phyloP scores from a whole-genome alignment of 768 basidiomycete genomes.

The Boletus tomentosulus region DNA sequence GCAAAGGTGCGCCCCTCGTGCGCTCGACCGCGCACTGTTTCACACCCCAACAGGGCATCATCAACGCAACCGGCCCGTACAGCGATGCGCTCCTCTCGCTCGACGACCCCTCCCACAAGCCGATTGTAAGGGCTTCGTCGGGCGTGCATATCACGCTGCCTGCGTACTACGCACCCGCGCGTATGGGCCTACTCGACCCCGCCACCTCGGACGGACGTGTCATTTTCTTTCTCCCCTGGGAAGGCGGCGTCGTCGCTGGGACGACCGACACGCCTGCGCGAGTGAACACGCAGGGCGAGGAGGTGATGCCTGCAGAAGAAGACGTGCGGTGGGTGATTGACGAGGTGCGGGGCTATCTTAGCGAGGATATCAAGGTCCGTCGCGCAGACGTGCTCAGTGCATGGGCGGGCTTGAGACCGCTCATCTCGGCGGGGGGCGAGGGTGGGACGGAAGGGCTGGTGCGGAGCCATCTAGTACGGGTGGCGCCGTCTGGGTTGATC shows the following conservation, averaged over 20 bases:
- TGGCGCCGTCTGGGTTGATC: constrained; percentile 74
- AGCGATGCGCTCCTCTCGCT: constrained; percentile 79
- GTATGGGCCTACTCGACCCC: constrained; percentile 94
- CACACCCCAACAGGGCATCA: constrained; percentile 55
- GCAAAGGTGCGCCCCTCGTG: constrained; percentile 52
- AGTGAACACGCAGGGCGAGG: constrained; percentile 49
- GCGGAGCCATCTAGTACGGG: constrained; percentile 88
- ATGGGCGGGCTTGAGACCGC: constrained; percentile 88
- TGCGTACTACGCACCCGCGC: constrained; percentile 92
- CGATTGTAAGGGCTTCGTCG: constrained; percentile 89
- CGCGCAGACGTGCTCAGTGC: constrained; percentile 93
- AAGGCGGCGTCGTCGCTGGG: constrained; percentile 95
- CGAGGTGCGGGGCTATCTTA: constrained; percentile 85
- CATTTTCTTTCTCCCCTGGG: constrained; percentile 99
- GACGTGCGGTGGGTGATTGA: constrained; percentile 97
- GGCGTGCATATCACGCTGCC: constrained; percentile 97
- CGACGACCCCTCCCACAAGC: constrained; percentile 70
- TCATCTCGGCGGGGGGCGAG: constrained; percentile 77
- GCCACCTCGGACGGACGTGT: constrained; percentile 94
- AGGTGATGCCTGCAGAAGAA: constrained; percentile 84
- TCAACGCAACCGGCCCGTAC: constrained; percentile 98
- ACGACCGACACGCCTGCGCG: constrained; percentile 85
- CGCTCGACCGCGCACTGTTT: neutral
- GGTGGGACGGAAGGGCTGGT: constrained; percentile 84
- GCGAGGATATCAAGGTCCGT: constrained; percentile 89